Percentiles rank a stretch among this genome's conserved stretches.
phyloP scores from a whole-genome alignment of 371 early-diverging fungal genomes.

The Pancytospora epiphaga region DNA sequence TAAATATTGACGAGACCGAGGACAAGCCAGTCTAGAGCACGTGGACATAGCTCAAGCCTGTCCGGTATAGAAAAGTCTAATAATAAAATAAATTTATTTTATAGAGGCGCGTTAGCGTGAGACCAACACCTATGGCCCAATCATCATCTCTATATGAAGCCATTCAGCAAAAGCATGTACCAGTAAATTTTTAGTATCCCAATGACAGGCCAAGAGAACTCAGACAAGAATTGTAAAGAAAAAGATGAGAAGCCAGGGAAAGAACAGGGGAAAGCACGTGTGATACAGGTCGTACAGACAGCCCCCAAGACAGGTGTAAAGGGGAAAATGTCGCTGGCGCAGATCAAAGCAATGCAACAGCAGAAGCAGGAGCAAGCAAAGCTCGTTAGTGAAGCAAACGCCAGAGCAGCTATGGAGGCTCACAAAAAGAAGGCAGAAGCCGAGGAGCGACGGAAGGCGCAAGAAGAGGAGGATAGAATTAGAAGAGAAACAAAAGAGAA shows the following conservation, averaged over 20 bases:
- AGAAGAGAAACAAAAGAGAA: slow-evolving; percentile 38
- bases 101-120: too few species aligned
- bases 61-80: too few species aligned
- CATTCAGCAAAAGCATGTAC: not conserved
- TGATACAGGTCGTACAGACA: slow-evolving; percentile 10
- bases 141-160: not conserved
- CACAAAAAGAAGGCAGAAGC: slow-evolving; percentile 54
- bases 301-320: slow-evolving; percentile 3
- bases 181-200: not conserved
- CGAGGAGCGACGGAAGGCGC: slow-evolving; percentile 10
- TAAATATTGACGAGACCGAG: too few species aligned
- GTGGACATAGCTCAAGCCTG: too few species aligned
- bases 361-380: slow-evolving; percentile 28
- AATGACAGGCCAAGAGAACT: not conserved
- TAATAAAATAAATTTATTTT: too few species aligned
- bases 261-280: not conserved
- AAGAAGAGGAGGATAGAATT: slow-evolving; percentile 49
- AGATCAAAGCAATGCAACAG: slow-evolving; percentile 29
- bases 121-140: not conserved
- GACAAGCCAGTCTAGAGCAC: too few species aligned
- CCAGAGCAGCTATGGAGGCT: slow-evolving; percentile 56
- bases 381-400: slow-evolving; percentile 12
- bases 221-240: not conserved
- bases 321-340: slow-evolving; percentile 29
- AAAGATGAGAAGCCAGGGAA: not conserved